phyloP scores from a whole-genome alignment of 1,284 basidiomycete genomes.

The Boletellus sp. region DNA sequence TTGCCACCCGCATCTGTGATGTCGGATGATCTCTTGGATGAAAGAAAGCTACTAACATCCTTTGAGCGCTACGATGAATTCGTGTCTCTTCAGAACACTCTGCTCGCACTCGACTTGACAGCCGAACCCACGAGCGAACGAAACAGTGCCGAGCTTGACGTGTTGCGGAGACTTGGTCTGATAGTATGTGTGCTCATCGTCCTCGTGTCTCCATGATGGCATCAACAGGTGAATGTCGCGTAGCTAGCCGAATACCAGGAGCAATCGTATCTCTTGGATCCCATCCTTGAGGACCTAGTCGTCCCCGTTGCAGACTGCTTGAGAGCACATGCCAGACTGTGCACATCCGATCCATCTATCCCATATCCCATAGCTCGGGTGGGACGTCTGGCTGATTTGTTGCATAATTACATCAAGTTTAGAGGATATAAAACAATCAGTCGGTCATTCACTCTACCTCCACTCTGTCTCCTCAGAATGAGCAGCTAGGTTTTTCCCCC shows the following conservation, averaged over 20 bases:
- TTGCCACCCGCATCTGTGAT: slow-evolving; percentile 10
- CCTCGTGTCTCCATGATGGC: slow-evolving; percentile 4
- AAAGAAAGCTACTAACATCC: slow-evolving; percentile 45
- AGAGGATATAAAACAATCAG: slow-evolving; percentile 92
- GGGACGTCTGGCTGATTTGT: slow-evolving; percentile 54
- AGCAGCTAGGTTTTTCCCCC: slow-evolving; percentile 87
- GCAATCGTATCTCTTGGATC: slow-evolving; percentile 91
- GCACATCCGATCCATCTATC: slow-evolving; percentile 36
- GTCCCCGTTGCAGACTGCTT: slow-evolving; percentile 72
- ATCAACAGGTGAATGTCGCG: slow-evolving; percentile 1
- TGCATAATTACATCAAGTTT: slow-evolving; percentile 87
- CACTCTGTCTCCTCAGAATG: slow-evolving; percentile 14
- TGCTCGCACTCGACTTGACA: slow-evolving; percentile 51
- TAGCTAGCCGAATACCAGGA: slow-evolving; percentile 92
- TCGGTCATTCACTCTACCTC: slow-evolving; percentile 41
- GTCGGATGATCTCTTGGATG: slow-evolving; percentile 37
- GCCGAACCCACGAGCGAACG: slow-evolving; percentile 47
- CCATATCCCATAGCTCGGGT: slow-evolving; percentile 43
- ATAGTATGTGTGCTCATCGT: slow-evolving; percentile 28
- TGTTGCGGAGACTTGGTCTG: slow-evolving; percentile 40
- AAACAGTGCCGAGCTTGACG: slow-evolving; percentile 39
- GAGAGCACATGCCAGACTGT: slow-evolving; percentile 51
- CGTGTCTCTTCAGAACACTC: slow-evolving; percentile 43
- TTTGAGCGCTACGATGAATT: slow-evolving; percentile 68
- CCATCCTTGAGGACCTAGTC: slow-evolving; percentile 84